phyloP scores from a whole-genome alignment of 305 asterid genomes.

The Fraxinus velutina region DNA sequence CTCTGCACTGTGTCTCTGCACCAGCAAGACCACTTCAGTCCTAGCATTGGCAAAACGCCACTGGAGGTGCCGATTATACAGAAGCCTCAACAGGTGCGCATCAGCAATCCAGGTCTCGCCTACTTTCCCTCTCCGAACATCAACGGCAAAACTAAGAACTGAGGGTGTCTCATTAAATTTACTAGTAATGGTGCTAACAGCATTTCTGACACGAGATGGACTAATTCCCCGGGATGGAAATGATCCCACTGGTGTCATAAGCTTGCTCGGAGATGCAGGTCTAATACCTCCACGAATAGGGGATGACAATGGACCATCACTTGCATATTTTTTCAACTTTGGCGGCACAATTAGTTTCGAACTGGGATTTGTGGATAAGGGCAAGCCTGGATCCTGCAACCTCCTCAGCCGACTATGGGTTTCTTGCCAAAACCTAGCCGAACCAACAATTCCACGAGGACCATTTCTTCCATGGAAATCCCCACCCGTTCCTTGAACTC shows the following conservation, averaged over 20 bases:
- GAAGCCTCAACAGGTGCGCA: conserved; percentile 80
- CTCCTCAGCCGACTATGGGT: conserved; percentile 81
- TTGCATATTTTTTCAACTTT: conserved; percentile 43
- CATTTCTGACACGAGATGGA: conserved; percentile 58
- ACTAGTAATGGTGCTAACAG: conserved; percentile 59
- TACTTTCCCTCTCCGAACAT: conserved; percentile 83
- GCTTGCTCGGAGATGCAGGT: conserved; percentile 57
- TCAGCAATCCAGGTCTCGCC: conserved; percentile 78
- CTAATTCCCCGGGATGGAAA: conserved; percentile 53
- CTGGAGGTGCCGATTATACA: conserved; percentile 84
- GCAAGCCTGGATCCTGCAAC: conserved; percentile 87
- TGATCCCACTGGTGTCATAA: conserved; percentile 41
- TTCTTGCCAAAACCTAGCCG: conserved; percentile 97
- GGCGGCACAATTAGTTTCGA: conserved; percentile 45
- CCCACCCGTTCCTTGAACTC: conserved; percentile 56
- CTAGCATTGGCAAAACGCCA: conserved; percentile 92
- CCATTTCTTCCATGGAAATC: conserved; percentile 37
- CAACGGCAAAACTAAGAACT: conserved; percentile 58
- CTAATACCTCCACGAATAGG: conserved; percentile 63
- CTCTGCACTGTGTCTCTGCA: conserved; percentile 75
- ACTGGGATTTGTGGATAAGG: conserved; percentile 55
- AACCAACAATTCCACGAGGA: conserved; percentile 57
- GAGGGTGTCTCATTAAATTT: conserved; percentile 52
- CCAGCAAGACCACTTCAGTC: conserved; percentile 60
- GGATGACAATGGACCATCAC: conserved; percentile 51